Evolutionary conservation across 2,329 filamentous ascomycete genomes (phyloP), one percentile per base, ranked within the genome.

Genomic region (Ceratocystis smalleyi): DNA sequence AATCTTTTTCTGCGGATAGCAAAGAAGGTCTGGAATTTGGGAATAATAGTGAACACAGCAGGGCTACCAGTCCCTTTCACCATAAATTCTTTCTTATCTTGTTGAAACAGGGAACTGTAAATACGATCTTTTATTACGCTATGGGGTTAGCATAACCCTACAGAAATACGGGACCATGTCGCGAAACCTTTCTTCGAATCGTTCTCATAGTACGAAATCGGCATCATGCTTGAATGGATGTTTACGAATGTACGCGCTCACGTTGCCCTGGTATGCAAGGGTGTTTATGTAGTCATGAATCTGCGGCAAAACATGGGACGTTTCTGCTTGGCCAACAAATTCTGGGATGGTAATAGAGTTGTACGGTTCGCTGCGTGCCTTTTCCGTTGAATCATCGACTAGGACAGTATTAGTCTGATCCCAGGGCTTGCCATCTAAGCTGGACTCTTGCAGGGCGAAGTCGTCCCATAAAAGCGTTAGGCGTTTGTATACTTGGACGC

Each of bases 401-500:
- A 99, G 78, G 5, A 97, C 80, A 0, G 94, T 97, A 73, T 97
- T 95, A 61, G 80, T 80, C 75, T 96, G 91, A 69, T 85, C 81
- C 87, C 91, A 97, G 3, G 24, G 43, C 7, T 3, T 19, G 15
- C 70, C 73, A 27, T 74, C 78, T 43, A 71, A 71, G n/a, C 76
- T 81, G 43, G 76, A 75, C 6, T 67, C 70, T 65, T 71, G 72
- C 24, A 84, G 73, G 2, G 64, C 59, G 0, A 73, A 72, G 68
- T 83, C 75, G 12, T 70, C 70, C 94, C 94, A 99, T 0, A 96
- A 75, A 61, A 75, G 77, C 0, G 83, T 78, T 2, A 99, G 79
- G 45, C 88, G 82, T 77, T 99, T 99, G 79, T 96, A 97, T 65
- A 91, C 90, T 72, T 95, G 89, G 0, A 92, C 84, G 65, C 88